These are phyloP conservation scores for Helichrysum umbraculigerum DNA, from an alignment of 129 eudicot species.

Conservation along the genomic window DNA sequence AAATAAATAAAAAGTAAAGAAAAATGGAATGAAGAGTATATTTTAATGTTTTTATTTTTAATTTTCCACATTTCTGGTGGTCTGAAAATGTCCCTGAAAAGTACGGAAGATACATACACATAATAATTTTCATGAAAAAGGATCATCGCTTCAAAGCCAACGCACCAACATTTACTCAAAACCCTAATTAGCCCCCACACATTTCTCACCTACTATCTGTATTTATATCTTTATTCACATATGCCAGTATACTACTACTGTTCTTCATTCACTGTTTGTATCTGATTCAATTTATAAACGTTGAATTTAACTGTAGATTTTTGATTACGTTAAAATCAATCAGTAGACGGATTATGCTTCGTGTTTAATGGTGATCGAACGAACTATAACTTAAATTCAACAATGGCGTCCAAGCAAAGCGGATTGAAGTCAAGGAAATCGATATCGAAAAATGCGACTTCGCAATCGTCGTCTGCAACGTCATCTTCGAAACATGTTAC, in stretches of 20 bases:
- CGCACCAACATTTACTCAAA: conserved; percentile 23
- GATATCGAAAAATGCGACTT: conserved; percentile 40
- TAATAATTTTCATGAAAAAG: conserved; percentile 26
- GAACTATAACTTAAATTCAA: conserved; percentile 1
- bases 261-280: conserved; percentile 31
- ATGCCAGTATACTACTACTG: conserved; percentile 32
- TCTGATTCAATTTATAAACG: conserved; percentile 6
- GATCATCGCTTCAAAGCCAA: conserved; percentile 62
- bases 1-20: no score
- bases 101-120: conserved; percentile 12
- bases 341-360: background rate
- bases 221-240: background rate
- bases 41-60: background rate
- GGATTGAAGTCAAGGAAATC: conserved; percentile 43
- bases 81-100: conserved; percentile 12
- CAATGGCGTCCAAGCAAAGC: conserved; percentile 61
- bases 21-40: no score
- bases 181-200: conserved; percentile 1
- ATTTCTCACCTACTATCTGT: conserved; percentile 15
- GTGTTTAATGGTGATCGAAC: conserved; percentile 18
- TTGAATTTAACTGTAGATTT: background rate
- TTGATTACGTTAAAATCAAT: no score
- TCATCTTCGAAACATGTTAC: conserved; percentile 62
- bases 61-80: conserved; percentile 24
- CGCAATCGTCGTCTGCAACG: conserved; percentile 60